phyloP scores from a whole-genome alignment of 1,284 basidiomycete species.

The Ceratobasidium sp. region DNA sequence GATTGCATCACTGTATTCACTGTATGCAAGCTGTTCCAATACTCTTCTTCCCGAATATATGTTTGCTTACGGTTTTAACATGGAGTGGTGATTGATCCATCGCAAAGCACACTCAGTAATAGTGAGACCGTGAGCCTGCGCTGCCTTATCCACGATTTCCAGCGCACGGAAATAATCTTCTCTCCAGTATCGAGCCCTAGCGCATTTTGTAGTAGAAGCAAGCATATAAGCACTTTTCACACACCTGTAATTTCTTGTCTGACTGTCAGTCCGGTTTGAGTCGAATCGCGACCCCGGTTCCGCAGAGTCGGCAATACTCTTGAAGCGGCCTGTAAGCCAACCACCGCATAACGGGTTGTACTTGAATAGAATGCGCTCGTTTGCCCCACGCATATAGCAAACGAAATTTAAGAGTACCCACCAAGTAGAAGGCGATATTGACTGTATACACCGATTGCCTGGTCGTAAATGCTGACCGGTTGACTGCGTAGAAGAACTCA shows the following conservation, averaged over 20 bases:
- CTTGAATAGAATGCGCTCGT: background rate
- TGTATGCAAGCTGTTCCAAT: slow-evolving; percentile 1
- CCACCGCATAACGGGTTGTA: slow-evolving; percentile 45
- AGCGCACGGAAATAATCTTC: slow-evolving; percentile 34
- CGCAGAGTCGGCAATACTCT: slow-evolving; percentile 29
- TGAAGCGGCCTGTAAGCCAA: slow-evolving; percentile 45
- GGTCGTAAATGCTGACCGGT: background rate
- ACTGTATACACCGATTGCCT: background rate
- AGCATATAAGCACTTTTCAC: background rate
- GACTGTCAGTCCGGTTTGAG: slow-evolving; percentile 37
- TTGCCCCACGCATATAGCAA: slow-evolving; percentile 27
- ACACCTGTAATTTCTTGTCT: slow-evolving; percentile 40
- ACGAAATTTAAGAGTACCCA: background rate
- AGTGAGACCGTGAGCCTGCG: slow-evolving; percentile 55
- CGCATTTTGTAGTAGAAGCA: background rate
- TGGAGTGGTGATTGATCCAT: slow-evolving; percentile 65
- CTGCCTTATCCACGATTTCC: slow-evolving; percentile 30
- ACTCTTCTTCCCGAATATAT: background rate
- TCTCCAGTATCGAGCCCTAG: slow-evolving; percentile 43
- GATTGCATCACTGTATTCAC: slow-evolving; percentile 58
- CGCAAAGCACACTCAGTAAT: slow-evolving; percentile 63
- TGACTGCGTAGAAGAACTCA: slow-evolving; percentile 62
- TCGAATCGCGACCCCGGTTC: slow-evolving; percentile 42
- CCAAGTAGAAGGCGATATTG: slow-evolving; percentile 35
- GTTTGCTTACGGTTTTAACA: slow-evolving; percentile 54